Evolutionary conservation across 768 basidiomycete genomes (phyloP), one percentile per base, ranked within the genome.

Genomic region (Psilocybe cubensis): DNA sequence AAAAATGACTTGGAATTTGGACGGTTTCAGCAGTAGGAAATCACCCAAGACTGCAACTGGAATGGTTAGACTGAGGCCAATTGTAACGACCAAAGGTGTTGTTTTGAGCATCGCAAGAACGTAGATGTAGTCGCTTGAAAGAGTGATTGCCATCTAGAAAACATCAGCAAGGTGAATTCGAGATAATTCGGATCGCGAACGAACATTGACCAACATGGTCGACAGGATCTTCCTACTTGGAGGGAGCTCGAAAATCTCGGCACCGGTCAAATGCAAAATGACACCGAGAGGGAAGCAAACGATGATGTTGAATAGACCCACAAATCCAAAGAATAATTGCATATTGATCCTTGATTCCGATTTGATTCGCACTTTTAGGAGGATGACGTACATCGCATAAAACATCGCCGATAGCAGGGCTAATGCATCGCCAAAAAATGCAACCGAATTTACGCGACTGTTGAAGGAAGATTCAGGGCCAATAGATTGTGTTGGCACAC

Each of bases 21-120:
- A 78, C 27, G 87, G 78, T 38, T 67, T 59, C 5, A 66, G 56
- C 12, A 65, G 61, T 11, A 73, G 24, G 45, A 73, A 72, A 55
- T 97, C 95, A 12, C 95, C 95, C 8, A 90, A 49, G 47, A 98
- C 86, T 5, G 97, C 94, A 50, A 96, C 77, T 4, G 95, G 96
- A 70, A 98, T 97, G 1, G 97, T 97, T 12, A 98, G 81, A 55
- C 91, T 93, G 8, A 98, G 80, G 24, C 96, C 96, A 53, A 98
- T 79, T 0, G 96, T 98, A 17, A 91, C 96, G 18, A 97, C 92
- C 11, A 96, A 76, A 0, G 96, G 96, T 1, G 95, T 95, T 6
- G 96, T 99, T 76, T 96, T 96, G 60, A 99, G 84, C 94, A 98
- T 96, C 2, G 95, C 91, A 18, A 93, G 68, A 25, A 93, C 86